Evolutionary conservation across 331 rosid species (phyloP).

Genomic region (Erythrophleum ivorense): DNA sequence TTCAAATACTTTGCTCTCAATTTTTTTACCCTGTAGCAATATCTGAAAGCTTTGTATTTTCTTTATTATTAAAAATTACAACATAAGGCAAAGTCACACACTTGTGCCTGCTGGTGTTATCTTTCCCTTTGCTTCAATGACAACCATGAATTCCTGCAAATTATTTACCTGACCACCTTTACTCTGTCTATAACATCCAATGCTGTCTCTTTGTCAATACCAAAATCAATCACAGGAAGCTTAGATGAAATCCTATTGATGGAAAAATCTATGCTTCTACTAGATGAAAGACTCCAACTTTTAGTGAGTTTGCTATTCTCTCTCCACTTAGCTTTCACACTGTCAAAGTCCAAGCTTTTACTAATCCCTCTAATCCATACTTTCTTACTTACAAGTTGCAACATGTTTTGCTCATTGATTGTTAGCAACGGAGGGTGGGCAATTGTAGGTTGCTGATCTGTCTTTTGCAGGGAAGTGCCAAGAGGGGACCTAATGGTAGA

Average conservation of each 20-base stretch:
- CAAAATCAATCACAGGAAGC: conserved; percentile 59
- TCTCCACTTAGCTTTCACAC: conserved; percentile 36
- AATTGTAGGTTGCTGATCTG: conserved; percentile 29
- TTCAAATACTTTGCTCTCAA: no score
- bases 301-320: conserved; percentile 45
- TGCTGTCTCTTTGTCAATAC: conserved; percentile 59
- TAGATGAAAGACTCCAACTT: conserved; percentile 66
- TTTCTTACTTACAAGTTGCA: conserved; percentile 58
- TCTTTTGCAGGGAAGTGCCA: conserved; percentile 10
- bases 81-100: no score
- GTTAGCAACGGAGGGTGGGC: conserved; percentile 32
- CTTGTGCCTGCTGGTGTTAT: not conserved
- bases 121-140: conserved; percentile 21
- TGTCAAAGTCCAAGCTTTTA: conserved; percentile 70
- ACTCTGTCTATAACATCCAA: conserved; percentile 68
- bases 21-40: no score
- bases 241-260: conserved; percentile 53
- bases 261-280: conserved; percentile 53
- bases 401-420: conserved; percentile 58
- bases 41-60: no score
- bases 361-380: conserved; percentile 50
- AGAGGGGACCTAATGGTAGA: conserved; percentile 44
- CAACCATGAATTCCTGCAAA: not conserved
- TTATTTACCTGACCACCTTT: conserved; percentile 47
- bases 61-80: no score